Evolutionary conservation across 1,139 yeast genomes (phyloP).

Genomic region (Scheffersomyces quercinus): DNA sequence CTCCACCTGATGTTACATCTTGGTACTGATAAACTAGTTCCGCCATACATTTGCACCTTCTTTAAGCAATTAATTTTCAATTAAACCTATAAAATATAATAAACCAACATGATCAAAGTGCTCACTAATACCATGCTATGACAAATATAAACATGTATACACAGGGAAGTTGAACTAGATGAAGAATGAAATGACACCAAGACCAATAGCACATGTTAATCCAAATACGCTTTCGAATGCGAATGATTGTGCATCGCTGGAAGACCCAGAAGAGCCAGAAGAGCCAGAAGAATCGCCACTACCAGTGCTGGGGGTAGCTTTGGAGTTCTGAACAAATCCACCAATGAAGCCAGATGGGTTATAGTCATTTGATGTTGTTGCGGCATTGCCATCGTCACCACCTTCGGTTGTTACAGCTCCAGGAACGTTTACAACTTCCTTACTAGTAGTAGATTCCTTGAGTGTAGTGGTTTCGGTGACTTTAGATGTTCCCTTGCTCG

Average conservation of each 20-base stretch:
- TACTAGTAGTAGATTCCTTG: constrained; percentile 1
- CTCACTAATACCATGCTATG: no score
- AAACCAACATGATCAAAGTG: no score
- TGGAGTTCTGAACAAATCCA: constrained; percentile 38
- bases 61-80: no score
- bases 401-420: constrained; percentile 3
- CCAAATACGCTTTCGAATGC: constrained; percentile 11
- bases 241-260: constrained; percentile 6
- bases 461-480: constrained; percentile 6
- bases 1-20: no score
- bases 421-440: constrained; percentile 5
- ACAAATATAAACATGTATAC: no score
- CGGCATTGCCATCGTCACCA: constrained; percentile 3
- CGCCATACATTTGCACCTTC: no score
- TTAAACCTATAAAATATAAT: no score
- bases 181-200: constrained; percentile 24
- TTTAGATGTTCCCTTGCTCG: not conserved
- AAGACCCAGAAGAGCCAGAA: constrained; percentile 5
- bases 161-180: constrained; percentile 6
- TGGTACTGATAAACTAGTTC: no score
- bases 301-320: constrained; percentile 10
- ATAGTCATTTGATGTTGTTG: constrained; percentile 6
- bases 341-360: constrained; percentile 21
- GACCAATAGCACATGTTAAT: constrained; percentile 17
- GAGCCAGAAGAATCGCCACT: constrained; percentile 4